Percentiles rank a stretch among this genome's conserved stretches.
phyloP scores from a whole-genome alignment of 768 basidiomycete genomes.

The Panellus pusillus region DNA sequence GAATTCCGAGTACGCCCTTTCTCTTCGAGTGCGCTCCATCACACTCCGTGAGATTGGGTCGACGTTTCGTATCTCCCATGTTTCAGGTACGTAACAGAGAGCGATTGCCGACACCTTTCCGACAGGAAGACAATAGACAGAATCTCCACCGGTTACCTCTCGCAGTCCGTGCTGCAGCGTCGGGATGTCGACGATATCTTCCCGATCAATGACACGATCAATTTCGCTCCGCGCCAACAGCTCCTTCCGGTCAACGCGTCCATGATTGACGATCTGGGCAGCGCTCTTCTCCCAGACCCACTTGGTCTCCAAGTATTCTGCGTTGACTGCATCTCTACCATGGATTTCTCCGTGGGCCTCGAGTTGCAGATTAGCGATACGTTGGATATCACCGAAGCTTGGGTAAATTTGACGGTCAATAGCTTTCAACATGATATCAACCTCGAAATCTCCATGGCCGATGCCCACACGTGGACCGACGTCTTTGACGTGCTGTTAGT shows the following conservation, averaged over 20 bases:
- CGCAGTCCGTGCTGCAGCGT: not conserved
- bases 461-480: not conserved
- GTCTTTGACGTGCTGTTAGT: slow-evolving; percentile 2
- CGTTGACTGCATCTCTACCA: slow-evolving; percentile 10
- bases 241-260: slow-evolving; percentile 3
- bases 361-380: not conserved
- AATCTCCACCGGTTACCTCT: not conserved
- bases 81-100: not conserved
- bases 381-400: not conserved
- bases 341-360: slow-evolving; percentile 8
- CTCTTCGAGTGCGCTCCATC: not conserved
- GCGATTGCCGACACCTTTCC: not conserved
- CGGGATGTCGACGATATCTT: not conserved
- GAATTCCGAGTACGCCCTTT: not conserved
- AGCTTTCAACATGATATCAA: slow-evolving; percentile 13
- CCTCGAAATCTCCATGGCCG: slow-evolving; percentile 9
- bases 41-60: slow-evolving; percentile 3
- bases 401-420: slow-evolving; percentile 9
- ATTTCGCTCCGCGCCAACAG: slow-evolving; percentile 14
- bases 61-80: slow-evolving; percentile 6
- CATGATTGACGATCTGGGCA: not conserved
- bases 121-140: not conserved
- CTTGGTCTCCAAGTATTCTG: slow-evolving; percentile 12
- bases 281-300: not conserved
- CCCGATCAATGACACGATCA: not conserved